These are phyloP conservation scores for Phylloporus rhodoxanthus DNA, from an alignment of 768 basidiomycete species.

Conservation along the genomic window DNA sequence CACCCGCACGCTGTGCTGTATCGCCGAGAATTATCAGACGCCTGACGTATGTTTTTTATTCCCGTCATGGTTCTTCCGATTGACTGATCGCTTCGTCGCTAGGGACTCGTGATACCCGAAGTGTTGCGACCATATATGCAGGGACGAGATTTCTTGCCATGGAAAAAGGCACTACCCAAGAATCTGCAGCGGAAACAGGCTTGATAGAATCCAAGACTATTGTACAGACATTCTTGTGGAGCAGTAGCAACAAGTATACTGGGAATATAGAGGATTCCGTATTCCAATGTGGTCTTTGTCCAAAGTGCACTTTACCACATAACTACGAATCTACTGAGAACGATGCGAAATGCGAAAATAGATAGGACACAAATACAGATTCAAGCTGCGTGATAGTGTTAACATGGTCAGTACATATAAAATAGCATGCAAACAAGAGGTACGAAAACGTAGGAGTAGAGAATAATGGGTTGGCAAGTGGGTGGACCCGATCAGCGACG, in stretches of 20 bases:
- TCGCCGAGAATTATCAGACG: conserved; percentile 99
- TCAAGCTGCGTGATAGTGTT: background rate
- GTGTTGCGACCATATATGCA: conserved; percentile 93
- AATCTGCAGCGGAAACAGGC: conserved; percentile 67
- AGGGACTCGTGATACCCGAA: conserved; percentile 90
- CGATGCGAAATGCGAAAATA: background rate
- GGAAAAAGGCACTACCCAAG: conserved; percentile 78
- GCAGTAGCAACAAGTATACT: background rate
- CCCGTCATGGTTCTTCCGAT: background rate
- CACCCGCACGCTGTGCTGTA: conserved; percentile 90
- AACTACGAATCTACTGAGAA: background rate
- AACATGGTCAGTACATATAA: conserved; percentile 11
- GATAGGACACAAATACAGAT: conserved; percentile 19
- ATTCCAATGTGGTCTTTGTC: background rate
- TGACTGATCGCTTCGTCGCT: background rate
- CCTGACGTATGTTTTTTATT: conserved; percentile 56
- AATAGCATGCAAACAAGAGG: conserved; percentile 11
- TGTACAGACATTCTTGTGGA: background rate
- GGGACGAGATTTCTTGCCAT: conserved; percentile 84
- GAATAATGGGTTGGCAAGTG: no score
- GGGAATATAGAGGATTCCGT: background rate
- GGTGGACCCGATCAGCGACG: background rate
- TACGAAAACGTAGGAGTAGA: background rate
- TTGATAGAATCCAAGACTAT: conserved; percentile 16
- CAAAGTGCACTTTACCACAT: background rate